These are phyloP conservation scores for Acanthamoeba sp. DNA, from an alignment of 208 protist genomes.

Conservation along the genomic window DNA sequence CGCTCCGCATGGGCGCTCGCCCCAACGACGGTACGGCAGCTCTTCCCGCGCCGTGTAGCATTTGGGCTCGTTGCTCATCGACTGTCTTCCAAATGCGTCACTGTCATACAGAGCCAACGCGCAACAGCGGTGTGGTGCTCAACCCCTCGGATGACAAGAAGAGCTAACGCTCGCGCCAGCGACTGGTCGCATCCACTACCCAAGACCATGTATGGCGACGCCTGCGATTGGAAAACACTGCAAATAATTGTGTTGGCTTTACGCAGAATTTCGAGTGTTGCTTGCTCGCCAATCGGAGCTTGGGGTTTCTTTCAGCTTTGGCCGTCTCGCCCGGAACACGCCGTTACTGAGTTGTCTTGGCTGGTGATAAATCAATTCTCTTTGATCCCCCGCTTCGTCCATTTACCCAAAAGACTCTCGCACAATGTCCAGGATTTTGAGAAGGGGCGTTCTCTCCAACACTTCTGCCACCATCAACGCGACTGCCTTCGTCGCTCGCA, in stretches of 20 bases:
- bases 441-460: background rate
- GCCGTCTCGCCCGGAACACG: background rate
- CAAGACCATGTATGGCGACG: no score
- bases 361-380: background rate
- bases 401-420: background rate
- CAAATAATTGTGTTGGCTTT: background rate
- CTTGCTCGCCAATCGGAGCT: background rate
- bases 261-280: background rate
- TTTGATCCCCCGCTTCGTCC: background rate
- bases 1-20: constrained; percentile 53
- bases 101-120: background rate
- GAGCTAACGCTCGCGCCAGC: background rate
- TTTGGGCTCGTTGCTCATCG: no score
- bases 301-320: background rate
- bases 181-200: background rate
- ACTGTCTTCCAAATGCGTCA: no score
- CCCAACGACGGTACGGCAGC: constrained; percentile 4
- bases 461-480: background rate
- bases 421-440: constrained; percentile 18
- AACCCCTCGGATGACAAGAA: constrained; percentile 17
- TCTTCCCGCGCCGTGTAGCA: background rate
- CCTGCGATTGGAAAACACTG: background rate
- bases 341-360: no score
- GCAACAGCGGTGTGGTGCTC: background rate
- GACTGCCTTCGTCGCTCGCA: background rate